Conservation (phyloP, 2,329 filamentous ascomycete genomes). For the Apiospora rasikravindrae region DNA sequence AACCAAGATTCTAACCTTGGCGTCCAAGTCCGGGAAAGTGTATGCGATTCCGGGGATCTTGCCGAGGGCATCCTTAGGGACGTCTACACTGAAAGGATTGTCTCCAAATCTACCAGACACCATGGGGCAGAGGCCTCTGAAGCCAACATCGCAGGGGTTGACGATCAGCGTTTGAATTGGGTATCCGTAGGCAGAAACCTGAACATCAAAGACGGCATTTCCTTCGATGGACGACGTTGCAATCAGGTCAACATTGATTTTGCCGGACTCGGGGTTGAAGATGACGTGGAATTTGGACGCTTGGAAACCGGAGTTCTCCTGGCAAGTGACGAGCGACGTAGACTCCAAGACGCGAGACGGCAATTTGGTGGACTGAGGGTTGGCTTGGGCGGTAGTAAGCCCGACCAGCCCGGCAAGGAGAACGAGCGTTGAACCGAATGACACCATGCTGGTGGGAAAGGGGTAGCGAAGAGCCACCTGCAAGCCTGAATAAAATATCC, state of each 20-base stretch:
- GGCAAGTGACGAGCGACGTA: conserved; percentile 76
- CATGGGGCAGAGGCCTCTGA: conserved; percentile 82
- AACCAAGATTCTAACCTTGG: conserved; percentile 81
- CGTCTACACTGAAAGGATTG: conserved; percentile 59
- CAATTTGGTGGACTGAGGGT: not conserved
- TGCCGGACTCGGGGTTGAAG: conserved; percentile 69
- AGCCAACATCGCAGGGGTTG: conserved; percentile 69
- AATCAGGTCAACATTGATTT: conserved; percentile 70
- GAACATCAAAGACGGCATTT: conserved; percentile 72
- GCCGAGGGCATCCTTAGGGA: conserved; percentile 65
- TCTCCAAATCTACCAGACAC: conserved; percentile 62
- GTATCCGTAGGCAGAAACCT: conserved; percentile 77
- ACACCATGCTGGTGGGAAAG: not conserved
- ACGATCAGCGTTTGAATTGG: conserved; percentile 64
- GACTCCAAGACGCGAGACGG: conserved; percentile 32
- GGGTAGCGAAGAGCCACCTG: not conserved
- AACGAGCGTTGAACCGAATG: conserved; percentile 8
- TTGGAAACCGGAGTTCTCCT: conserved; percentile 77
- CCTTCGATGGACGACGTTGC: conserved; percentile 77
- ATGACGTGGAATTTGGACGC: conserved; percentile 80
- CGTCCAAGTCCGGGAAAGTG: conserved; percentile 88
- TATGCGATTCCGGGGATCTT: conserved; percentile 85
- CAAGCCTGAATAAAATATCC: not conserved
- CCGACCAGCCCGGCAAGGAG: not conserved
- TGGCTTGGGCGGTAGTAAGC: not conserved